phyloP scores from a whole-genome alignment of 2,329 filamentous ascomycete species.

The Cladophialophora bantiana region DNA sequence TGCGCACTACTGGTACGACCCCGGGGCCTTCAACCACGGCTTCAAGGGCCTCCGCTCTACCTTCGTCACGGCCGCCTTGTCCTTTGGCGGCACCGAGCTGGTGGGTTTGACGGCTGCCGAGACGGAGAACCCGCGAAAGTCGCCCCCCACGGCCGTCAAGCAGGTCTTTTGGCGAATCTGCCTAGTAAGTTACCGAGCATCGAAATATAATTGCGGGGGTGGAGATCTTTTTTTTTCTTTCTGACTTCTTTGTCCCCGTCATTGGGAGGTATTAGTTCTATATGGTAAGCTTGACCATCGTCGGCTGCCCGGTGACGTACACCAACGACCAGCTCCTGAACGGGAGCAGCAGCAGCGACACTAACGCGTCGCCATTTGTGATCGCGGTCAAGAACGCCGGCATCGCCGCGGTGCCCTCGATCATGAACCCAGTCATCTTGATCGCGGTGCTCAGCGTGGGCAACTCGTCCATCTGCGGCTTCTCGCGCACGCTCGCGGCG shows the following conservation, averaged over 20 bases:
- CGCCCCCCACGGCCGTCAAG: conserved; percentile 84
- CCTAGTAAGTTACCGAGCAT: too few relatives aligned
- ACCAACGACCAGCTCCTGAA: too few relatives aligned
- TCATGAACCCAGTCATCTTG: conserved; percentile 93
- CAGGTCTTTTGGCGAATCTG: conserved; percentile 93
- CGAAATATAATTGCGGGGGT: conserved; percentile 82
- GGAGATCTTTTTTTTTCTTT: conserved; percentile 71
- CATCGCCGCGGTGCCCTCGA: conserved; percentile 77
- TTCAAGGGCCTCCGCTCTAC: conserved; percentile 71
- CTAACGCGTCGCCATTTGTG: conserved; percentile 85
- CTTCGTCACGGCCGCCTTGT: conserved; percentile 69
- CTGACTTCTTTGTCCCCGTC: conserved; percentile 70
- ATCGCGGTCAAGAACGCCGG: conserved; percentile 87
- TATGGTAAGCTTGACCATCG: too few relatives aligned
- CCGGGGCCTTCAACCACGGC: conserved; percentile 74
- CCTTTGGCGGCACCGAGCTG: conserved; percentile 68
- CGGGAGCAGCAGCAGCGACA: conserved; percentile 65
- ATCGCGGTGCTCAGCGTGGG: conserved; percentile 87
- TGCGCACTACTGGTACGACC: conserved; percentile 74
- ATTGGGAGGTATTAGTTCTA: too few relatives aligned
- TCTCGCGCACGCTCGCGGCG: conserved; percentile 85
- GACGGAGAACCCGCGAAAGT: conserved; percentile 67
- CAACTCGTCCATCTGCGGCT: conserved; percentile 89
- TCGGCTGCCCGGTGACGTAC: too few relatives aligned
- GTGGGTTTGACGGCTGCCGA: conserved; percentile 67